Evolutionary conservation across 495 filamentous ascomycete genomes (phyloP).

Genomic region (Neurospora discreta): DNA sequence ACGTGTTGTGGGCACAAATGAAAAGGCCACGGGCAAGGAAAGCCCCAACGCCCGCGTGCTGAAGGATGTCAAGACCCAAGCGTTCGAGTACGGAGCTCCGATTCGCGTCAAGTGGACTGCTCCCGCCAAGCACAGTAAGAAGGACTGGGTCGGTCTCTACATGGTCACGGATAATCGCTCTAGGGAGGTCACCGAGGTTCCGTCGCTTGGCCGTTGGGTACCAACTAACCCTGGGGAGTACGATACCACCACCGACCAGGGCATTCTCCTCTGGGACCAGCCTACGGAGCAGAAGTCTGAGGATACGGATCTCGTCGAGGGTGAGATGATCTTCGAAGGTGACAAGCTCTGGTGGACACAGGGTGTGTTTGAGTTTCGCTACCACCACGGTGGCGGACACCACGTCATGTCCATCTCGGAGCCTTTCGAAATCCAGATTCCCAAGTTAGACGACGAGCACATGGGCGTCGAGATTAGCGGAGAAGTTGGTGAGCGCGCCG

Average conservation of each 20-base stretch:
- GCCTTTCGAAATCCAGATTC: constrained; percentile 82
- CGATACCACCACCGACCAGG: constrained; percentile 65
- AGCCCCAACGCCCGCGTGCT: constrained; percentile 32
- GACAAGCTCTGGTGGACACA: constrained; percentile 97
- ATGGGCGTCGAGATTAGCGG: constrained; percentile 32
- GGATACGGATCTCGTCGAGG: constrained; percentile 43
- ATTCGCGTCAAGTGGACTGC: constrained; percentile 90
- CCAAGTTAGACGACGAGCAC: constrained; percentile 56
- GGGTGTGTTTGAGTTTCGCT: constrained; percentile 90
- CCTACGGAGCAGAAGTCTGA: constrained; percentile 38
- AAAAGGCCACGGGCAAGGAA: constrained; percentile 40
- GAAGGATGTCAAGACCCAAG: constrained; percentile 53
- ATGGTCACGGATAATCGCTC: constrained; percentile 86
- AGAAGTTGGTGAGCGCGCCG: constrained; percentile 29
- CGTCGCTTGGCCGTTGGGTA: constrained; percentile 84
- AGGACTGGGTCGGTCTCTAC: constrained; percentile 94
- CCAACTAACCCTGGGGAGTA: constrained; percentile 66
- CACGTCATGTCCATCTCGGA: constrained; percentile 93
- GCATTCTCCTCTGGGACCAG: constrained; percentile 61
- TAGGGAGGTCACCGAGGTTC: constrained; percentile 68
- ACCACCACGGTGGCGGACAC: constrained; percentile 90
- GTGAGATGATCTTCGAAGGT: constrained; percentile 79
- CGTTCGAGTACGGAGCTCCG: constrained; percentile 82
- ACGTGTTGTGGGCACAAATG: constrained; percentile 37
- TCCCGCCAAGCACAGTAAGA: constrained; percentile 79